Evolutionary conservation across 371 early-diverging fungal genomes (phyloP), one percentile per base, ranked within the genome.

Genomic region (Mortierella sp.): DNA sequence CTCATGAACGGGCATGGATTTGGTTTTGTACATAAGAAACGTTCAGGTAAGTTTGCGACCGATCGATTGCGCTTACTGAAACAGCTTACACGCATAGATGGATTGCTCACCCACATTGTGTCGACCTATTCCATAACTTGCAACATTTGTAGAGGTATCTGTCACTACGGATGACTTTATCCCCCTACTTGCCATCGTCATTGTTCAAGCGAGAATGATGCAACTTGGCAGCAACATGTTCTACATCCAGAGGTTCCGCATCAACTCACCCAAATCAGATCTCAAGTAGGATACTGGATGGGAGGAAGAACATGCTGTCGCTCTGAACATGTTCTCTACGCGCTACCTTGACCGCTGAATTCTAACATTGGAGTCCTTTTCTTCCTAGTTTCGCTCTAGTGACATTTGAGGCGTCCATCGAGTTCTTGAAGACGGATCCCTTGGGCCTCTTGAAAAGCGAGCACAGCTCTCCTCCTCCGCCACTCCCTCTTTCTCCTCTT

Each of bases 161-260:
- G 85, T 88, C 12, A 88, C 87, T 1, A 83, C 89, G 12, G 89
- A 88, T 62, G 86, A 88, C 56, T 82, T 87, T 74, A 88, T 88
- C 61, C 89, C 89, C 43, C 61, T 88, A n/a, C 67, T 86, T 28
- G 86, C 87, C 8, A 83, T 81, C 65, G 82, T 82, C 12, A 80
- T 87, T 58, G 74, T 85, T 23, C 84, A 86, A 31, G 83, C 84
- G 19, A 74, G 80, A 21, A 81, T 87, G 43, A 78, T 84, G 54
- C 67, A 82, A 10, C 78, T 85, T 19, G 85, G 84, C 16, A 87
- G 86, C 58, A 72, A 85, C 19, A 58, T 82, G 21, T 88, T 85
- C 67, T 88, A 88, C 50, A 82, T 87, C 72, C 82, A 86, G 27
- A 69, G 81, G 38, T 88, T 86, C 52, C 76, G 86, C 24, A 69